Percentiles rank a stretch among this genome's conserved stretches.
Conservation (phyloP, 768 basidiomycete species). For the Suillus plorans region DNA sequence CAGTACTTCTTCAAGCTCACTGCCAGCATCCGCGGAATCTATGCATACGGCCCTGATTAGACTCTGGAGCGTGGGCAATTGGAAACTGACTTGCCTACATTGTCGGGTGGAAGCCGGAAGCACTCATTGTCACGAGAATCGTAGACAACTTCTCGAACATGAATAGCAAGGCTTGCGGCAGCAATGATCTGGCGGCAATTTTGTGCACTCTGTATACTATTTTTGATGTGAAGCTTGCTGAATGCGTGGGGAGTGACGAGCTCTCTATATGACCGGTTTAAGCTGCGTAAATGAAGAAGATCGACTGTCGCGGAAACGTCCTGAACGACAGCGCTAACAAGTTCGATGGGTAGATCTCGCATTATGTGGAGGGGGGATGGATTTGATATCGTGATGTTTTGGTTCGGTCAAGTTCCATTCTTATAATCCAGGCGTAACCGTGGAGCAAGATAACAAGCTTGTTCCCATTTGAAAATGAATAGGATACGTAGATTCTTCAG, state of each 20-base stretch:
- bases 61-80: background rate
- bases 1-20: conserved; percentile 31
- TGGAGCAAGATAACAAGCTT: background rate
- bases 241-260: conserved; percentile 26
- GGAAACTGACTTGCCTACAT: conserved; percentile 9
- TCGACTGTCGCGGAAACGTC: conserved; percentile 23
- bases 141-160: conserved; percentile 28
- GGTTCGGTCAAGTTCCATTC: background rate
- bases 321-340: conserved; percentile 22
- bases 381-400: background rate
- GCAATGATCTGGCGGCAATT: conserved; percentile 21
- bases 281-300: conserved; percentile 26
- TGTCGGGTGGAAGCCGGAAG: conserved; percentile 23
- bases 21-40: conserved; percentile 27
- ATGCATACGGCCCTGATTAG: background rate
- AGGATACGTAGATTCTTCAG: background rate
- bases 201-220: conserved; percentile 27
- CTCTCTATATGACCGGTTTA: conserved; percentile 24
- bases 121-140: conserved; percentile 25
- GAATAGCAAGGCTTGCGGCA: conserved; percentile 19
- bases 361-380: conserved; percentile 11
- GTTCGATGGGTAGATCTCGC: conserved; percentile 28
- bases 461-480: background rate
- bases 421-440: background rate
- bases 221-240: conserved; percentile 22